These are phyloP conservation scores for Syzygium oleosum DNA, from an alignment of 345 rosid species.

Conservation along the genomic window DNA sequence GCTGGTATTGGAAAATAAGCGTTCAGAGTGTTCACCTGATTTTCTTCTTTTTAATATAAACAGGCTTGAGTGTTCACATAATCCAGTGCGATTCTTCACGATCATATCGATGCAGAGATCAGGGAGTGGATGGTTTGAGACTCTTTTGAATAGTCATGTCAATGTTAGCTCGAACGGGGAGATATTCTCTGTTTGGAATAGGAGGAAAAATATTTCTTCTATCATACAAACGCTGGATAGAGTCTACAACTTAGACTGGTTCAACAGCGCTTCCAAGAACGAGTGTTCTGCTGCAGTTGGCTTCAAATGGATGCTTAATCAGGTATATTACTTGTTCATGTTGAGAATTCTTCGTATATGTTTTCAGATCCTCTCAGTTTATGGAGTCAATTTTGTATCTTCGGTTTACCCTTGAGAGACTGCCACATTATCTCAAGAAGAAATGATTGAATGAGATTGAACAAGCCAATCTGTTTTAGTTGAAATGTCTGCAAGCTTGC, in stretches of 20 bases:
- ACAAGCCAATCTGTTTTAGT: background rate
- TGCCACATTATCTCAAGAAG: background rate
- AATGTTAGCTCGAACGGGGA: slow-evolving; percentile 97
- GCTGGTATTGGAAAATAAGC: background rate
- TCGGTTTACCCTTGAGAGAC: background rate
- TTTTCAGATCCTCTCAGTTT: background rate
- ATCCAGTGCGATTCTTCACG: slow-evolving; percentile 78
- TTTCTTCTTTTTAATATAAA: background rate
- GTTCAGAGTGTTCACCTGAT: background rate
- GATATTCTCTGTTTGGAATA: slow-evolving; percentile 56
- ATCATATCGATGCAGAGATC: slow-evolving; percentile 97
- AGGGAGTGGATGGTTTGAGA: slow-evolving; percentile 98
- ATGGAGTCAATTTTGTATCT: background rate
- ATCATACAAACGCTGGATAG: slow-evolving; percentile 59
- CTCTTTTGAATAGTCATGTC: slow-evolving; percentile 79
- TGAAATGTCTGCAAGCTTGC: background rate
- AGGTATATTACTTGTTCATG: slow-evolving; percentile 33
- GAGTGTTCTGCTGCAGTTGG: slow-evolving; percentile 96
- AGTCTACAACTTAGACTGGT: slow-evolving; percentile 88
- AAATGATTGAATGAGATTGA: background rate
- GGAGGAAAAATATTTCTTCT: slow-evolving; percentile 58
- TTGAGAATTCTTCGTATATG: background rate
- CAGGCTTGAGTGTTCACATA: slow-evolving; percentile 71
- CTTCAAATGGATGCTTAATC: slow-evolving; percentile 99
- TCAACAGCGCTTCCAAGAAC: slow-evolving; percentile 86